Conservation (phyloP, 1,284 basidiomycete genomes). For the Jaminaea rosea region DNA sequence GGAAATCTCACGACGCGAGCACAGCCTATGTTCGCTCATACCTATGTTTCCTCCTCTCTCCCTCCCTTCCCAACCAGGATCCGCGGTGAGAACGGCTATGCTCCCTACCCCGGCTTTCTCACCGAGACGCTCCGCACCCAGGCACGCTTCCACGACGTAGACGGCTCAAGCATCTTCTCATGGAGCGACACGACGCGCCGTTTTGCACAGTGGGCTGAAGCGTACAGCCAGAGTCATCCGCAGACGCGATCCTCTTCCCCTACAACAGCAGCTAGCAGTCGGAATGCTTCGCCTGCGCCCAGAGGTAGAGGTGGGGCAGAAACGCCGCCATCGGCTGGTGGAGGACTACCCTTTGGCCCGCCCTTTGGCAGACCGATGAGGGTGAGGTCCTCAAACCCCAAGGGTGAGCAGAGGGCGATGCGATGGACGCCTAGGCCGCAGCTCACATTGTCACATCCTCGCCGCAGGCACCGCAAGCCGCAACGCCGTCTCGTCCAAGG, state of each 20-base stretch:
- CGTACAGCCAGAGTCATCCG: constrained; percentile 16
- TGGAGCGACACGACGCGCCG: constrained; percentile 38
- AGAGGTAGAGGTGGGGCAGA: no score
- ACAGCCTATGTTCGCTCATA: no score
- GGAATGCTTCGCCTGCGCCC: no score
- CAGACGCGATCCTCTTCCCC: neutral
- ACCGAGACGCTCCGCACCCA: constrained; percentile 66
- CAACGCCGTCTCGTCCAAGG: constrained; percentile 16
- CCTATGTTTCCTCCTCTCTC: no score
- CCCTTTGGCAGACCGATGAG: neutral
- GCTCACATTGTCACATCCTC: constrained; percentile 21
- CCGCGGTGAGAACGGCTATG: constrained; percentile 59
- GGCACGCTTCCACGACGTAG: constrained; percentile 72
- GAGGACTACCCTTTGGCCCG: no score
- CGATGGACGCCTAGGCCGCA: no score
- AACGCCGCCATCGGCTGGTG: no score
- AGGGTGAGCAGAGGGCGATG: no score
- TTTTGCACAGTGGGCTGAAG: constrained; percentile 25
- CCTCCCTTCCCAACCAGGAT: no score
- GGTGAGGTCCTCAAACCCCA: constrained; percentile 4
- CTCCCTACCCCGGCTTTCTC: constrained; percentile 76
- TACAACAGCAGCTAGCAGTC: neutral
- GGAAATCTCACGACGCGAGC: no score
- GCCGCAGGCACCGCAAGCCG: constrained; percentile 27
- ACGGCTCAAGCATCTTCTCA: constrained; percentile 35